Evolutionary conservation across 768 basidiomycete species (phyloP).

Genomic region (Leccinum subgranulosum): DNA sequence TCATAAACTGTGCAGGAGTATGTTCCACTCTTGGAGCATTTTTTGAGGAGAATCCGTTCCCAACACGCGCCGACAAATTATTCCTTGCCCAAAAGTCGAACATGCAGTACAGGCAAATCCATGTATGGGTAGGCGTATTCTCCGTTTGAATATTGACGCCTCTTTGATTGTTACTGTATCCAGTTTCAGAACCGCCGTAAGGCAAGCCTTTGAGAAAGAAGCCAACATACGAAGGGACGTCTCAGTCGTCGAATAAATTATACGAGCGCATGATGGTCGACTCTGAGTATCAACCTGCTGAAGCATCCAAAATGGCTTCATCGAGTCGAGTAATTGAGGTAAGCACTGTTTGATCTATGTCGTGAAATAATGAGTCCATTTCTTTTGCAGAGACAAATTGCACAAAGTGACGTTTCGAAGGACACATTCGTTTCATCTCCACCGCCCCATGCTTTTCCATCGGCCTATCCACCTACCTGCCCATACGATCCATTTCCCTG

Average conservation of each 20-base stretch:
- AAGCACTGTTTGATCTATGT: not conserved
- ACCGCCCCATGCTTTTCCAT: constrained; percentile 17
- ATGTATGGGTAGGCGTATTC: constrained; percentile 8
- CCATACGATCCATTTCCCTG: constrained; percentile 18
- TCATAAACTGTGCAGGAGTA: not conserved
- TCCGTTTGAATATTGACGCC: accelerated
- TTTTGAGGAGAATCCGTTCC: constrained; percentile 13
- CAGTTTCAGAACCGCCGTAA: constrained; percentile 16
- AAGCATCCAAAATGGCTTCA: accelerated
- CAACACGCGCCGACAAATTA: constrained; percentile 7
- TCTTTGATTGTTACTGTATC: accelerated
- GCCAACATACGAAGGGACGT: not conserved
- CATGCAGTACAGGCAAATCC: constrained; percentile 16
- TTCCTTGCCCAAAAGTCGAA: constrained; percentile 11
- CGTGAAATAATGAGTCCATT: not conserved
- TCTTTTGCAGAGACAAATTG: not conserved
- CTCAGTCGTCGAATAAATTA: not conserved
- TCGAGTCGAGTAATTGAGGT: not conserved
- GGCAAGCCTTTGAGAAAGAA: not conserved
- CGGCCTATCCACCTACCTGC: constrained; percentile 12
- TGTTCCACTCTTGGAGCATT: constrained; percentile 7
- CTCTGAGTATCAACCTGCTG: not conserved
- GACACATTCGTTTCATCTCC: not conserved
- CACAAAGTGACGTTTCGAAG: not conserved
- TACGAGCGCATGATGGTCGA: not conserved